Evolutionary conservation across 371 early-diverging fungal genomes (phyloP), one percentile per base, ranked within the genome.

Genomic region (Rhizopus stolonifer): DNA sequence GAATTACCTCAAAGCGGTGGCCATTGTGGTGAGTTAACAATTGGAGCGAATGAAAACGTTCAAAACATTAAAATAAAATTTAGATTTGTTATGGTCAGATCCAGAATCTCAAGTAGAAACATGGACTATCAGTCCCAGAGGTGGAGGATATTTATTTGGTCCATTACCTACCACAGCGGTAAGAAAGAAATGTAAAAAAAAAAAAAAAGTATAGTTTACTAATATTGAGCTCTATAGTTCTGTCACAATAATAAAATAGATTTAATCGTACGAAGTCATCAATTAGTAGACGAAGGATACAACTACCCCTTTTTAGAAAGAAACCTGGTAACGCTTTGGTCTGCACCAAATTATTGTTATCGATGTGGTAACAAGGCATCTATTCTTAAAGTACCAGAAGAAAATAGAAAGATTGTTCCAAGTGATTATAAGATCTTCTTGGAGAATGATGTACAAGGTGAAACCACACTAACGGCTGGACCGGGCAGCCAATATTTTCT

Each of bases 331-430:
- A 99, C 99, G 4, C 92, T 99, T 42, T 99, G 99, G 95, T 95
- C 95, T 15, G 99, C 99, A 25, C 99, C 99, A 18, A 99, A 96
- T 75, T 99, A 99, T 73, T 99, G 99, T 78, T 99, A 99, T 71
- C 87, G 99, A 46, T 99, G 99, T 64, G 99, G 96, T 11, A 99
- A 99, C 74, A 92, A 98, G 36, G 99, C 99, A 14, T 88, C 94
- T 18, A 93, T 99, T 56, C 74, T 99, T 44, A 93, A 97, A 63
- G 87, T 99, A 21, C 67, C 69, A 15, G 77, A 77, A 11, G 64
- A 88, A 95, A 90, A 82, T 83, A 67, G 85, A 94, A 56, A 87
- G 84, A 67, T 96, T 89, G 65, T 74, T 67, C 54, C 81, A 78
- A 56, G 81, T 74, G 56, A 82, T 90, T 69, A 88, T 85, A 69